These are phyloP conservation scores for Fragilariopsis cylindrus DNA, from an alignment of 108 stramenopile species.

Conservation along the genomic window DNA sequence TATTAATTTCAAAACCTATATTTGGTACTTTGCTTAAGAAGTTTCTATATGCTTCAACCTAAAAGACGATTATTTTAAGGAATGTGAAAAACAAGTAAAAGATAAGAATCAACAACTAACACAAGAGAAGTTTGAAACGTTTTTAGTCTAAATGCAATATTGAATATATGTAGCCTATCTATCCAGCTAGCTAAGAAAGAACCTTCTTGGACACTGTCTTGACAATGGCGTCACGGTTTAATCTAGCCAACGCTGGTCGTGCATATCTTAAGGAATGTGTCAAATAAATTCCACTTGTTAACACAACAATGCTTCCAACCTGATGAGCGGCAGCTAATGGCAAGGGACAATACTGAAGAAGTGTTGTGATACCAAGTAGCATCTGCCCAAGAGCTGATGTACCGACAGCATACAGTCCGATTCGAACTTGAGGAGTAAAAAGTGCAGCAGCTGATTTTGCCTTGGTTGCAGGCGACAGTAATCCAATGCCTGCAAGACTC, in stretches of 20 bases:
- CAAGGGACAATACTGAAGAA: conserved; percentile 94
- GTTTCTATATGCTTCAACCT: no score
- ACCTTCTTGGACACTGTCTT: conserved; percentile 6
- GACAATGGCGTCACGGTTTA: neutral
- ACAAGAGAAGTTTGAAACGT: no score
- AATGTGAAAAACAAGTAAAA: conserved; percentile 94
- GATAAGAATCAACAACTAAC: conserved; percentile 89
- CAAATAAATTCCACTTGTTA: conserved; percentile 84
- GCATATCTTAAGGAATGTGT: conserved; percentile 84
- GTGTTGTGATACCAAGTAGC: conserved; percentile 91
- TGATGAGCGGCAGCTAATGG: conserved; percentile 95
- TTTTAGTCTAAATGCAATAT: no score
- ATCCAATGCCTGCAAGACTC: conserved; percentile 63
- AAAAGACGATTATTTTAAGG: conserved; percentile 80
- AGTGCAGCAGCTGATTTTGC: conserved; percentile 17
- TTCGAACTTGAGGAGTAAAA: conserved; percentile 72
- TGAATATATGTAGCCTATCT: neutral
- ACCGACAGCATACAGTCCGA: conserved; percentile 78
- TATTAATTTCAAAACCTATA: no score
- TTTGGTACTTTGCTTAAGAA: no score
- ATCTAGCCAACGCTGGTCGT: conserved; percentile 46
- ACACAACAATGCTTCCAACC: conserved; percentile 91
- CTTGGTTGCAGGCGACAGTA: conserved; percentile 37
- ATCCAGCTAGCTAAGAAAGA: neutral
- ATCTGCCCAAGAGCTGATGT: conserved; percentile 84